Evolutionary conservation across 1,284 basidiomycete genomes (phyloP).

Genomic region (Rhodotorula sp.): DNA sequence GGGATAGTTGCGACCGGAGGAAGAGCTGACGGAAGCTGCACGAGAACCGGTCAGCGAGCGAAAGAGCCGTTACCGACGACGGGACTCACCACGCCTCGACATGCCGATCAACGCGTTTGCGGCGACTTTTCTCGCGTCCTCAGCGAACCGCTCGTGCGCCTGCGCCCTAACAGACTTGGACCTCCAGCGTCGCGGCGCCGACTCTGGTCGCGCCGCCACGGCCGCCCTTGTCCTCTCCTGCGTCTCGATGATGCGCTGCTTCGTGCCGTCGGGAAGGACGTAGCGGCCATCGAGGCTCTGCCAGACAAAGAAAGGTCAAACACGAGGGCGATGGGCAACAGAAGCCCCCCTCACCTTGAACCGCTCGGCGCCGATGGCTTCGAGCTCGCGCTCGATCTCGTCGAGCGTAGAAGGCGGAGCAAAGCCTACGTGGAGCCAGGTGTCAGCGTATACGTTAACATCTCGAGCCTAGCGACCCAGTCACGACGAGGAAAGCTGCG

Average conservation of each 20-base stretch:
- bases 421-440: neutral
- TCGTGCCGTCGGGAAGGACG: conserved; percentile 10
- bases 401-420: neutral
- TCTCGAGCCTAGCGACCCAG: too few relatives aligned
- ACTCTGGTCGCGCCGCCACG: neutral
- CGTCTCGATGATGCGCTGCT: conserved; percentile 15
- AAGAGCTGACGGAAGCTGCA: neutral
- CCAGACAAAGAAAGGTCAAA: neutral
- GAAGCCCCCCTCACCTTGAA: conserved; percentile 15
- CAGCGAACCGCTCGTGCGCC: neutral
- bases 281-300: neutral
- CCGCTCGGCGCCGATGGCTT: conserved; percentile 28
- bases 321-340: fast-evolving
- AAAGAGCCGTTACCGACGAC: too few relatives aligned
- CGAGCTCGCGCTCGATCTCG: conserved; percentile 21
- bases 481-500: neutral
- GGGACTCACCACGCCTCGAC: conserved; percentile 10
- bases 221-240: conserved; percentile 2
- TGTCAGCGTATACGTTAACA: neutral
- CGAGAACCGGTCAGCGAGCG: neutral
- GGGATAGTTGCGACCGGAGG: neutral
- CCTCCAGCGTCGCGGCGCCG: neutral
- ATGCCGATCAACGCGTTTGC: neutral
- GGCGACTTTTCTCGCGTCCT: conserved; percentile 1
- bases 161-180: neutral